Percentiles rank a stretch among this genome's conserved stretches.
phyloP scores from a whole-genome alignment of 345 rosid species.

The Firmiana major region DNA sequence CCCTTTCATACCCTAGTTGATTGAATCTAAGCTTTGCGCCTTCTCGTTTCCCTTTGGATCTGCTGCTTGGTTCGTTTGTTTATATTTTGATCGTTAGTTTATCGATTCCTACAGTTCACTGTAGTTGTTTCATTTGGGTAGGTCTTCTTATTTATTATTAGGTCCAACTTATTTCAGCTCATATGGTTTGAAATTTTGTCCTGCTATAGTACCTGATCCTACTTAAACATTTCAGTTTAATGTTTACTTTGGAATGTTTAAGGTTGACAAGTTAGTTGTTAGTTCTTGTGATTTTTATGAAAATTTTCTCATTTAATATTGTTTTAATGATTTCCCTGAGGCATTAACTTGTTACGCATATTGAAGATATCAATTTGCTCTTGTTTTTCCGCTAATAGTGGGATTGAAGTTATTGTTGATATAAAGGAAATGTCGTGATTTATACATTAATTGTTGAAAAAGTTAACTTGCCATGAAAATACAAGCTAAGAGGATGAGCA shows the following conservation, averaged over 20 bases:
- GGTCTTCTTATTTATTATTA: not conserved
- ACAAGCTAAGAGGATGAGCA: not conserved
- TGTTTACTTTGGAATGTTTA: not conserved
- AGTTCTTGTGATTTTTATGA: not conserved
- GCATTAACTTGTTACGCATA: not conserved
- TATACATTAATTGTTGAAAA: not conserved
- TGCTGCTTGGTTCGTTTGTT: not conserved
- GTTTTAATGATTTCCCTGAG: not conserved
- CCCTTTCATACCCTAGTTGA: not conserved
- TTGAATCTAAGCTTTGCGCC: constrained; percentile 3
- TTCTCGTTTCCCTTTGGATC: constrained; percentile 6
- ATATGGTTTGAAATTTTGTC: not conserved
- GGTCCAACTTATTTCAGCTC: not conserved
- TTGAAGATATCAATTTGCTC: not conserved
- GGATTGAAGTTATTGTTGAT: not conserved
- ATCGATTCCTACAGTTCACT: not conserved
- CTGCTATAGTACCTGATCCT: not conserved
- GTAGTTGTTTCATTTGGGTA: not conserved
- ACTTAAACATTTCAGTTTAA: not conserved
- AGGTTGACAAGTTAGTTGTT: not conserved
- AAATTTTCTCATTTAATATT: not conserved
- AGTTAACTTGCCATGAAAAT: not conserved
- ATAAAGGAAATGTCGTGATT: not conserved
- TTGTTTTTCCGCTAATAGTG: not conserved
- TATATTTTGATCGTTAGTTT: not conserved